Base-by-base conservation (phyloP, 2,329 filamentous ascomycete species). In the Pseudogymnoascus sp. region DNA sequence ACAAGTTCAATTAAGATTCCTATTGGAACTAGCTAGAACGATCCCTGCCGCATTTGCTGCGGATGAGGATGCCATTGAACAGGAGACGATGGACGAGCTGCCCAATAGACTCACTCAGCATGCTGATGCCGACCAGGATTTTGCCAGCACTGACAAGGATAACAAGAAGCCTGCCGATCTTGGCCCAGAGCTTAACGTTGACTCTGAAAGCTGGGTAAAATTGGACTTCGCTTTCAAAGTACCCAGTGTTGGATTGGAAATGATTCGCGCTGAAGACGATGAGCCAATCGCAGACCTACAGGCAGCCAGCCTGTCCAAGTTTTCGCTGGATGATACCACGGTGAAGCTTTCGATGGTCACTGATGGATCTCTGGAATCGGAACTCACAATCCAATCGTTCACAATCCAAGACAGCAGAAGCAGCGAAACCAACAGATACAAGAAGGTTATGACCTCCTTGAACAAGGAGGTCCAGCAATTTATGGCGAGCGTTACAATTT, bases 381-480 rank as follows among this genome's bases (percentile, higher is more conserved):
- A 99, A 71, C 83, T 99, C 6, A 81, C 96, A 36, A 92, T 99
- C 14, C 88, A 94, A 63, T 94, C 93, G 0, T 97, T 99, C 73
- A 96, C 92, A 0, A 96, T 97, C 66, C 85, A 90, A 61, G 94
- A 99, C 72, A 97, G 89, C 65, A 87, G 95, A n/a, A 86, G 86
- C 4, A 84, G 85, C 60, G 92, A 96, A 68, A 89, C 88, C 4
- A 99, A 97, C 78, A 97, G 96, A 71, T 99, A 95, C 80, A 86
- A 92, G 58, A 95, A 93, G 73, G 97, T 99, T 76, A 97, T 99
- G 94, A 92, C 92, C 1, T 87, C 96, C 61, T 92, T 92, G 70
- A 97, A 97, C 74, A 93, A 92, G 67, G 88, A 92, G 61, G 92
- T 94, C 50, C 92, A 97, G 73, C 95, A 99, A 69, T 92, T 99